Base-by-base conservation (phyloP, 169 alveolate species). In the Eimeria acervulina region DNA sequence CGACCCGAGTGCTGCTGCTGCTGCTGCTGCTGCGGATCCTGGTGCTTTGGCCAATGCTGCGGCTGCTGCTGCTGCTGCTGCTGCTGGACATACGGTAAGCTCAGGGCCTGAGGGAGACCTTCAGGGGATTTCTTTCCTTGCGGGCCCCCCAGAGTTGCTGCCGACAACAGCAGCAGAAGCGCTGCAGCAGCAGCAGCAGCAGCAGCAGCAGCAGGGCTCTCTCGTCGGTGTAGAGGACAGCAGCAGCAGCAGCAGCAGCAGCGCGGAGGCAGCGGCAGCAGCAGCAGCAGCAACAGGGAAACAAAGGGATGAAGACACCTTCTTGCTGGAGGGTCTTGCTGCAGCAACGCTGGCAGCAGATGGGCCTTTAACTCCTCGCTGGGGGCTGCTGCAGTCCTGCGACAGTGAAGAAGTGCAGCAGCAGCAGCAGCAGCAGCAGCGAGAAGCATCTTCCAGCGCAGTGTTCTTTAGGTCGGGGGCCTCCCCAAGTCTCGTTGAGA, bases 351-450 rank as follows among this genome's bases (percentile, higher is more conserved):
- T 78, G 5, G 88, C 88, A 23, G 88, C 61, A 23, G 88, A 78
- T 42, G 88, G 88, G 4, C 88, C 88, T 13, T 28, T 78, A 17
- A 78, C 88, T 28, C 88, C 88, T 36, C 63, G 88, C 38, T 78
- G 88, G 88, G 88, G 63, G 19, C 61, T 78, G 88, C 88, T 78
- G 88, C 88, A 78, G 88, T 19, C 38, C 52, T 38, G 47, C 5
- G n/a, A 21, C 83, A 38, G 36, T 5, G 83, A 19, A 6, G 83
- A 72, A 7, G 83, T n/a, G 33, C 33, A 26, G 83, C 83, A 72
- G 47, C 83, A 72, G 83, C 83, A 26, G 83, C 83, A 72, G 83
- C 83, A 72, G 83, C 83, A 72, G 83, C 83, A 72, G 83, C 83
- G 83, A 21, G 83, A 72, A 19, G 36, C 23, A 15, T 38, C 83